phyloP scores from a whole-genome alignment of 1,139 yeast genomes.

The Geotrichum candidum region DNA sequence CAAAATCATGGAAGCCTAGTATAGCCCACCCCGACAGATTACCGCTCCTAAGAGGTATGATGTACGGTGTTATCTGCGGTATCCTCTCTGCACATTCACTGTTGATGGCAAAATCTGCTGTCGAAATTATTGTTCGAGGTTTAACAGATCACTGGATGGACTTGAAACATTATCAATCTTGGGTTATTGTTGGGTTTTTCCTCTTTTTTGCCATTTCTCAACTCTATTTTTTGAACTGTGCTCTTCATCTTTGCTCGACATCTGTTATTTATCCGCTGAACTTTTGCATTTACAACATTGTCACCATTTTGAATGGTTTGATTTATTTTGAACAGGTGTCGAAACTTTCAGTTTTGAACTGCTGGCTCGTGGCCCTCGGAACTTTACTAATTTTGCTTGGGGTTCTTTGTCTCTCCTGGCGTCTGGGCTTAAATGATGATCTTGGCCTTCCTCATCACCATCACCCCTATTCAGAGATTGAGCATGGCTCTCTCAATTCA shows the following conservation, averaged over 20 bases:
- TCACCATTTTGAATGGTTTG: conserved; percentile 68
- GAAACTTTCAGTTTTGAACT: conserved; percentile 37
- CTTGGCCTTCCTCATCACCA: conserved; percentile 13
- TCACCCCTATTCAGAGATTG: conserved; percentile 8
- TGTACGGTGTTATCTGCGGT: conserved; percentile 70
- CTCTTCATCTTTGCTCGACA: conserved; percentile 66
- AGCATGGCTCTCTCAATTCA: not conserved
- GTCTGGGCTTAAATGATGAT: conserved; percentile 25
- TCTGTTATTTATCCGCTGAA: conserved; percentile 78
- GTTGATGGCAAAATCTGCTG: conserved; percentile 74
- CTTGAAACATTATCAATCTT: conserved; percentile 35
- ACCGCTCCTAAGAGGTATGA: conserved; percentile 41
- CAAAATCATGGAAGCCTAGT: conserved; percentile 12
- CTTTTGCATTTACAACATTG: conserved; percentile 74
- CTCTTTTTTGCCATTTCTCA: conserved; percentile 68
- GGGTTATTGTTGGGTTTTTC: conserved; percentile 53
- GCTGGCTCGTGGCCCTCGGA: conserved; percentile 47
- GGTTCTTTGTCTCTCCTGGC: conserved; percentile 49
- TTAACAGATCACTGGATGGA: conserved; percentile 33
- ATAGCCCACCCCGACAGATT: conserved; percentile 12
- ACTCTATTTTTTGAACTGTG: conserved; percentile 66
- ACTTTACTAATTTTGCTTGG: conserved; percentile 46
- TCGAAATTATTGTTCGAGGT: conserved; percentile 51
- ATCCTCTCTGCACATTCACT: conserved; percentile 80
- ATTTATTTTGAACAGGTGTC: conserved; percentile 53